These are phyloP conservation scores for Metschnikowia dekortorum DNA, from an alignment of 805 yeast species.

Conservation along the genomic window DNA sequence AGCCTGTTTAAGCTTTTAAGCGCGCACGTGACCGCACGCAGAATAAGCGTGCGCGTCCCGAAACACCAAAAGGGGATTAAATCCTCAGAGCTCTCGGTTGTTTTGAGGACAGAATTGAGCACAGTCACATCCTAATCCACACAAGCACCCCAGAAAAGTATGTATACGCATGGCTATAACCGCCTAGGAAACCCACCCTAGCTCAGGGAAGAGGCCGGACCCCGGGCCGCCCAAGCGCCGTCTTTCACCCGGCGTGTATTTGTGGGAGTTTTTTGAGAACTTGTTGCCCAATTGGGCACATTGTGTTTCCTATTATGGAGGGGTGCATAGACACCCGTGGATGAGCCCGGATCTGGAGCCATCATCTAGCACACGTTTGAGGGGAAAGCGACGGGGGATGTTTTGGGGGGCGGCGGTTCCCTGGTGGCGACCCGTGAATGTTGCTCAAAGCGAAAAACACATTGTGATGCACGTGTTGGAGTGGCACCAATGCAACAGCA, in stretches of 20 bases:
- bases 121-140: constrained; percentile 1
- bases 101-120: constrained; percentile 11
- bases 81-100: constrained; percentile 16
- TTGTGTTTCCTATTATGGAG: constrained; percentile 19
- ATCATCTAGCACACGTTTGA: neutral
- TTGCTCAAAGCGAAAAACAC: neutral
- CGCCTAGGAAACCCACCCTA: neutral
- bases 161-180: neutral
- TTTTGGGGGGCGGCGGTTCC: neutral
- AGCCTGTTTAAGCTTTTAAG: constrained; percentile 2
- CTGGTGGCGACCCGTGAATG: neutral
- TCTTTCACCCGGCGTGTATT: neutral
- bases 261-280: constrained; percentile 2
- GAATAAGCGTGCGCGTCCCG: constrained; percentile 16
- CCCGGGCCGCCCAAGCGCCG: neutral
- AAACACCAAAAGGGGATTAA: constrained; percentile 19
- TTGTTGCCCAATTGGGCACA: constrained; percentile 19
- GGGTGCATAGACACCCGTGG: constrained; percentile 4
- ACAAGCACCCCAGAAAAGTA: constrained; percentile 3
- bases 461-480: no score
- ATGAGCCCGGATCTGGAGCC: neutral
- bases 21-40: constrained; percentile 2
- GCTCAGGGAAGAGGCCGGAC: neutral
- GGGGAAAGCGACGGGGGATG: neutral
- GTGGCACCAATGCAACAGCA: no score